Evolutionary conservation across 2,329 filamentous ascomycete genomes (phyloP), one percentile per base, ranked within the genome.

Genomic region (Ophiostoma novo-ulmi): DNA sequence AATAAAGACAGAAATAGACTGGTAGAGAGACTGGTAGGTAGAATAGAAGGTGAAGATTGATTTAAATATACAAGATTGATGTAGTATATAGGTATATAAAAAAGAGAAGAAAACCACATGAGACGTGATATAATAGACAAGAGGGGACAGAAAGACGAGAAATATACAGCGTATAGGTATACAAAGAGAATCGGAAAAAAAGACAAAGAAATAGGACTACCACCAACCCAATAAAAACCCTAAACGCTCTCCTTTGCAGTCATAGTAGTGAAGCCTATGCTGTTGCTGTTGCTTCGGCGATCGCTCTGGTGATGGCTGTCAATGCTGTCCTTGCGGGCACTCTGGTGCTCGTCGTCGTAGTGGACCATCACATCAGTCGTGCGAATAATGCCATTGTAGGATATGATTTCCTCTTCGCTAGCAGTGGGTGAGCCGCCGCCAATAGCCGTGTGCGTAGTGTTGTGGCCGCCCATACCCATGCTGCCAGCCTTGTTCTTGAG

Each of bases 371-470:
- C 74, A 64, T 80, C 76, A 1, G 77, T 80, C 10, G 79, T 80
- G 52, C 79, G 75, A 68, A 81, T 74, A 44, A 81, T 81, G 44
- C 79, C 79, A 66, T 80, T 78, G 72, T 80, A 78, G 3, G 78
- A 78, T 76, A 80, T 79, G 58, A 80, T 80, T 71, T 80, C 79
- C 73, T 80, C 79, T 72, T 80, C 78, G 20, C 76, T 79, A 1
- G 76, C 76, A 5, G 75, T 77, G 2, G 79, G 77, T 64, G 79
- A 79, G 22, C 77, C 75, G 39, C 78, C 75, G 41, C 64, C 64
- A 20, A 80, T 77, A 68, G 79, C 78, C 5, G 79, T 78, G 72
- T 76, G 76, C 52, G 38, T 41, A 11, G 74, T 74, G 26, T 75
- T 77, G 8, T 71, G 70, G 14, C 70, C 52, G 39, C 70, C 48